Percentiles rank a stretch among this genome's conserved stretches.
Evolutionary conservation across 495 filamentous ascomycete genomes (phyloP).

Genomic region (Podospora australis): DNA sequence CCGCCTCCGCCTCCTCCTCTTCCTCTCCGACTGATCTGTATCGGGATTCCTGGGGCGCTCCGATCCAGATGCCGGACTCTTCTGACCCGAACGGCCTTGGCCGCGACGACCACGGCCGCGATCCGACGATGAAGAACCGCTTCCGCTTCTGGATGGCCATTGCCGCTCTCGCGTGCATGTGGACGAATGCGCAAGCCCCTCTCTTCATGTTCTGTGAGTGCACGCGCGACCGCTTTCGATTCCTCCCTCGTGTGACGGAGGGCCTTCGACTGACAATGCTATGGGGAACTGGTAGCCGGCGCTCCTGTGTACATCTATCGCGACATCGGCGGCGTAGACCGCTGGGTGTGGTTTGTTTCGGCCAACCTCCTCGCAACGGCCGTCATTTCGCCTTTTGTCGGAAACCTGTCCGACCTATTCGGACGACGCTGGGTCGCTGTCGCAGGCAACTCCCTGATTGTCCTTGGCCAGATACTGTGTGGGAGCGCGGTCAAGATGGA

Average conservation of each 20-base stretch:
- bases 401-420: constrained; percentile 61
- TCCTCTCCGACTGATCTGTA: too few relatives aligned
- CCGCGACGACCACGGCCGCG: too few relatives aligned
- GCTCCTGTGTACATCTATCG: constrained; percentile 46
- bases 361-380: constrained; percentile 62
- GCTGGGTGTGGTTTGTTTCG: constrained; percentile 70
- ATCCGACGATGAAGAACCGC: constrained; percentile 1
- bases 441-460: constrained; percentile 50
- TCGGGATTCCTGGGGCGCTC: too few relatives aligned
- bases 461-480: constrained; percentile 61
- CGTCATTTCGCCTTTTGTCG: constrained; percentile 66
- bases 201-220: constrained; percentile 23
- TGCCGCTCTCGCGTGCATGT: constrained; percentile 24
- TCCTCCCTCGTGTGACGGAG: background rate
- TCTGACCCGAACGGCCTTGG: too few relatives aligned
- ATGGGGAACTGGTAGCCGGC: constrained; percentile 10
- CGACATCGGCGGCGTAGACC: constrained; percentile 57
- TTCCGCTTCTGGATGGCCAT: constrained; percentile 13
- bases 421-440: constrained; percentile 64
- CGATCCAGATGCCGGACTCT: too few relatives aligned
- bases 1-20: too few relatives aligned
- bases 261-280: background rate
- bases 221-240: background rate
- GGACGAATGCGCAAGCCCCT: constrained; percentile 23
- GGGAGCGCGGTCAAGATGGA: constrained; percentile 61